Evolutionary conservation across 202 grass and related monocot genomes (phyloP).

Genomic region (Zoysia matrella): DNA sequence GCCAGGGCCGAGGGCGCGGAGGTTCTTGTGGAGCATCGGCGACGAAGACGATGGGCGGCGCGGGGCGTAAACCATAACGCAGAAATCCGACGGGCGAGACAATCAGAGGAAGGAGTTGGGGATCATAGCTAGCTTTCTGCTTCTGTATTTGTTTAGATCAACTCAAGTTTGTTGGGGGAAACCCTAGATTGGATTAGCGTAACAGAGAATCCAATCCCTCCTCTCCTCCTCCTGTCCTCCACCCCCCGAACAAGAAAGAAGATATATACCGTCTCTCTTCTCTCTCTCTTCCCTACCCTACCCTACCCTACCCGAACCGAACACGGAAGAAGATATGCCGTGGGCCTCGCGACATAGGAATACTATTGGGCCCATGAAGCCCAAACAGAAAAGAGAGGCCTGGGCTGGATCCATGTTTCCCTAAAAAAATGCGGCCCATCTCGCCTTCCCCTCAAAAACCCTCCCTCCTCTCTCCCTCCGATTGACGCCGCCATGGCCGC

Average conservation of each 20-base stretch:
- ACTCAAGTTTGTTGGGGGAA: not conserved
- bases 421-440: not conserved
- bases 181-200: slow-evolving; percentile 9
- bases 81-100: not conserved
- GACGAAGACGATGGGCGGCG: slow-evolving; percentile 25
- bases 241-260: too few relatives aligned
- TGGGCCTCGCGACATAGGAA: not conserved
- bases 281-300: too few relatives aligned
- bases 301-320: too few relatives aligned
- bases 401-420: too few relatives aligned
- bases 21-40: slow-evolving; percentile 68
- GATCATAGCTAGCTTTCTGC: slow-evolving; percentile 36
- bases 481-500: slow-evolving; percentile 24
- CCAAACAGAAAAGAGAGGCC: too few relatives aligned
- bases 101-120: slow-evolving; percentile 41
- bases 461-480: not conserved
- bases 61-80: slow-evolving; percentile 48
- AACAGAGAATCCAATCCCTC: too few relatives aligned
- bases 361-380: not conserved
- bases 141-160: too few relatives aligned
- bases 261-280: too few relatives aligned
- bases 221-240: too few relatives aligned
- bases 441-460: slow-evolving; percentile 20
- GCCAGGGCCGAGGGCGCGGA: slow-evolving; percentile 76
- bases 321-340: too few relatives aligned